Base-by-base conservation (phyloP, 768 basidiomycete species). In the Tulasnella sp. region DNA sequence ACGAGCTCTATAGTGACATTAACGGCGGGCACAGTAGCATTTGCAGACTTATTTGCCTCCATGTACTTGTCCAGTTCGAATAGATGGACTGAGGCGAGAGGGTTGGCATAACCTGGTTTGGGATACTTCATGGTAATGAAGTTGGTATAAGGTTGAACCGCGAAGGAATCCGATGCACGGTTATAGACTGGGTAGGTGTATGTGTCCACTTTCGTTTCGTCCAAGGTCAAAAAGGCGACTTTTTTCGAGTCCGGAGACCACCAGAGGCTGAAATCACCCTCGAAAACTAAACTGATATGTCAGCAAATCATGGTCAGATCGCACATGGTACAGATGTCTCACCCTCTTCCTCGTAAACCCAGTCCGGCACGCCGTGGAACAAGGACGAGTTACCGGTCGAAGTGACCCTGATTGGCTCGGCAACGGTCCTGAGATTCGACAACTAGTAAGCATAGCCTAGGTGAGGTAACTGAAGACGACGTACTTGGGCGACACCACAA, bases 301-400 rank as follows among this genome's bases (percentile, higher is more conserved):
- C 8, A 5, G n/a, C 5, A 19, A 48, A 21, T n/a, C n/a, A n/a
- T n/a, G n/a, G n/a, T n/a, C n/a, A n/a, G n/a, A n/a, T n/a, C n/a
- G n/a, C n/a, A n/a, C n/a, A 27, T 48, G 45, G 19, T 19, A 21
- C 19, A 10, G 19, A 5, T n/a, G n/a, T 10, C 45, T 7, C 19
- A 48, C 45, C 45, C 69, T 96, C 92, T 68, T 95, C 91, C 70
- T 95, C 92, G 70, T 94, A 94, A 3, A 97, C 95, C 95, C 96
- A 98, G 69, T 96, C 92, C 0, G 92, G 89, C 1, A 96, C 87
- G 5, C 96, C 96, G 67, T 97, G 83, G 76, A 98, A 96, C 15
- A 94, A 76, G 0, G 86, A 85, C 0, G 81, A 77, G 53, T 85
- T 88, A 0, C 96, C 96, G 13, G 84, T 80, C 1, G 76, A 73